These are phyloP conservation scores for Quercus rubra DNA, from an alignment of 306 rosid genomes.

Conservation along the genomic window DNA sequence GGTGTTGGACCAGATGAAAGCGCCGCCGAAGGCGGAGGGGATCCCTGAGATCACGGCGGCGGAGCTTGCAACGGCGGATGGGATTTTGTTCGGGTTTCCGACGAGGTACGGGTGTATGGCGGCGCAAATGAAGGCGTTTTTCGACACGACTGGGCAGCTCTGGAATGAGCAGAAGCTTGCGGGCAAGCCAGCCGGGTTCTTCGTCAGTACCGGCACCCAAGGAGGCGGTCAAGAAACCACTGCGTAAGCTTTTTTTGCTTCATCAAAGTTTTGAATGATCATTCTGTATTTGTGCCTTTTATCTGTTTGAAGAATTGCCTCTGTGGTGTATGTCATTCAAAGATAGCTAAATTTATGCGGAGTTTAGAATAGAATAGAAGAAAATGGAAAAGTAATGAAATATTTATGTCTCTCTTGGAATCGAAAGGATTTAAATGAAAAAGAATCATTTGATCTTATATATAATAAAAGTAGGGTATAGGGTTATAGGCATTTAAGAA, in stretches of 20 bases:
- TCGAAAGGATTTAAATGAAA: too few species aligned
- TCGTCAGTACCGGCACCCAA: slow-evolving; percentile 93
- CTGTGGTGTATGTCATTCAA: not conserved
- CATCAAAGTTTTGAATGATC: not conserved
- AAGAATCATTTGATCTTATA: too few species aligned
- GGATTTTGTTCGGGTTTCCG: slow-evolving; percentile 81
- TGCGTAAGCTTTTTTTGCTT: slow-evolving; percentile 47
- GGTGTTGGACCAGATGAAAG: slow-evolving; percentile 64
- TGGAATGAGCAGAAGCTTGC: slow-evolving; percentile 93
- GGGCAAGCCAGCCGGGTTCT: slow-evolving; percentile 90
- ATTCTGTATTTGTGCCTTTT: not conserved
- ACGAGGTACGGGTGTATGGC: slow-evolving; percentile 95
- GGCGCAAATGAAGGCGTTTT: slow-evolving; percentile 95
- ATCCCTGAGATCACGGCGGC: slow-evolving; percentile 66
- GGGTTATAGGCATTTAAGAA: too few species aligned
- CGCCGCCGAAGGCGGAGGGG: slow-evolving; percentile 56
- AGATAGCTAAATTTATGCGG: too few species aligned
- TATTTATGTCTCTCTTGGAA: too few species aligned
- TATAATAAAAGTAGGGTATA: not conserved
- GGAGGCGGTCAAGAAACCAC: slow-evolving; percentile 99
- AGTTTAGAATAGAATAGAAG: too few species aligned
- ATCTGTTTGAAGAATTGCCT: not conserved
- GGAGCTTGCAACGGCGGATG: slow-evolving; percentile 67
- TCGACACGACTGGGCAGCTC: slow-evolving; percentile 77
- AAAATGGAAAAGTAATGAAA: too few species aligned